A percentile compares a stretch with the other conserved stretches of the same genome.
phyloP scores from a whole-genome alignment of 164 flowering plant genomes.

The Vitis riparia region DNA sequence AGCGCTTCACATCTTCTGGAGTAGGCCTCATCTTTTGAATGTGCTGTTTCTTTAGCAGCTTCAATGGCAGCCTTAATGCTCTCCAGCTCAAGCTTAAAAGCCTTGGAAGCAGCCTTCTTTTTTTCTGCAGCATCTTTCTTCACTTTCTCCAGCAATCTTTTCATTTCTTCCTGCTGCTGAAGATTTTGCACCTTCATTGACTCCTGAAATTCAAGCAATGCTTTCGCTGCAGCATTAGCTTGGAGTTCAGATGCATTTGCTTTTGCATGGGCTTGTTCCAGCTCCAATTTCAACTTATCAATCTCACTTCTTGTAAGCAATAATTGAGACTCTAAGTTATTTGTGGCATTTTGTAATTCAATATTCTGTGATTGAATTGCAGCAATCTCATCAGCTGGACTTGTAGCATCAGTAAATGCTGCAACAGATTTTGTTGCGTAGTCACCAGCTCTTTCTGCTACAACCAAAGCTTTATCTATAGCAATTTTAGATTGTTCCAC shows the following conservation, averaged over 20 bases:
- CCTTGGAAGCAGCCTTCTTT: conserved; percentile 35
- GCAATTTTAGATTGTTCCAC: conserved; percentile 52
- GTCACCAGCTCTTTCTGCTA: conserved; percentile 44
- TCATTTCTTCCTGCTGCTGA: conserved; percentile 48
- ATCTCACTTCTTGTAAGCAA: conserved; percentile 33
- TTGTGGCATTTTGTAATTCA: conserved; percentile 34
- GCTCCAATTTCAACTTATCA: conserved; percentile 41
- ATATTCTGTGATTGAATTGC: conserved; percentile 40
- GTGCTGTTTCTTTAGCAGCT: conserved; percentile 51
- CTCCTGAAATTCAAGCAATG: conserved; percentile 49
- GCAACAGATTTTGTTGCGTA: conserved; percentile 35
- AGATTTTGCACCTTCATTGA: conserved; percentile 24
- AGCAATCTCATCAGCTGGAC: conserved; percentile 39
- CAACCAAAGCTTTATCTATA: conserved; percentile 46
- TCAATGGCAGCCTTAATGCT: conserved; percentile 43
- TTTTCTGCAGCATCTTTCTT: conserved; percentile 49
- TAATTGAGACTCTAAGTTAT: conserved; percentile 43
- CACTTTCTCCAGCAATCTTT: conserved; percentile 46
- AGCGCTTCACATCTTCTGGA: conserved; percentile 52
- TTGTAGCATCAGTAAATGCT: conserved; percentile 27
- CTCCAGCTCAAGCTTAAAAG: conserved; percentile 52
- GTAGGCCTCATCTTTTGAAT: conserved; percentile 48
- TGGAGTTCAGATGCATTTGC: conserved; percentile 39
- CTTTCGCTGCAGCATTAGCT: conserved; percentile 41
- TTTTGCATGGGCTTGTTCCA: conserved; percentile 35